A percentile compares a stretch with the other conserved stretches of the same genome.
Conservation (phyloP, 2,329 filamentous ascomycete species). For the Monosporascus sp. region DNA sequence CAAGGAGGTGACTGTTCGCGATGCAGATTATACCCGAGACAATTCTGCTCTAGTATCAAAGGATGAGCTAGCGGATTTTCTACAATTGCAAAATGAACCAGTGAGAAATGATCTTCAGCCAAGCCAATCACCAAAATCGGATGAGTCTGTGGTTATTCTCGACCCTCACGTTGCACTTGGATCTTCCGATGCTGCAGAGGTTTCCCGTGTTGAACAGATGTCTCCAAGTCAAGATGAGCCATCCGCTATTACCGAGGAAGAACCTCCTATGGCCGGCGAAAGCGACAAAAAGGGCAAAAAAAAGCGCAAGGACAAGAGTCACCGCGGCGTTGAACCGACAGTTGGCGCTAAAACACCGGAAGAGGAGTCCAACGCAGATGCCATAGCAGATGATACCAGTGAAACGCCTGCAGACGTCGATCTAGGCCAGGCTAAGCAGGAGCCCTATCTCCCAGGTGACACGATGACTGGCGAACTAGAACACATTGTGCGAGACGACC, state of each 20-base stretch:
- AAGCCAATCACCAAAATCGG: neutral
- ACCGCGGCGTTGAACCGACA: neutral
- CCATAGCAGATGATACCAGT: too few species aligned
- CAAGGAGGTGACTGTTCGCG: neutral
- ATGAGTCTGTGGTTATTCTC: neutral
- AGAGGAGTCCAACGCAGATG: neutral
- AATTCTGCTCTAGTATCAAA: neutral
- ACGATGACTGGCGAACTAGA: neutral
- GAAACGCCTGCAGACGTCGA: neutral
- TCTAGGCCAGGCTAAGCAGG: neutral
- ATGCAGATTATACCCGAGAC: neutral
- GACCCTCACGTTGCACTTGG: too few species aligned
- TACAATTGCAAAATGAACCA: conserved; percentile 9
- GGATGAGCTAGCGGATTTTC: conserved; percentile 15
- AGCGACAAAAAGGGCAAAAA: conserved; percentile 19
- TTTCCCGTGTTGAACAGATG: conserved; percentile 2
- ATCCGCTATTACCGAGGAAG: conserved; percentile 10
- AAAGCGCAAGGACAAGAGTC: neutral
- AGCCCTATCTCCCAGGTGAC: neutral
- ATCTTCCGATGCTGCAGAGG: neutral
- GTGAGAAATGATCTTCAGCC: neutral
- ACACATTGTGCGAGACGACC: neutral
- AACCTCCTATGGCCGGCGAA: conserved; percentile 15
- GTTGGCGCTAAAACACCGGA: neutral
- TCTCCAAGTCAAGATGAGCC: conserved; percentile 10